Percentiles rank a stretch among this genome's conserved stretches.
These are phyloP conservation scores for Linanthus parryae DNA, from an alignment of 148 eudicot genomes.

Conservation along the genomic window DNA sequence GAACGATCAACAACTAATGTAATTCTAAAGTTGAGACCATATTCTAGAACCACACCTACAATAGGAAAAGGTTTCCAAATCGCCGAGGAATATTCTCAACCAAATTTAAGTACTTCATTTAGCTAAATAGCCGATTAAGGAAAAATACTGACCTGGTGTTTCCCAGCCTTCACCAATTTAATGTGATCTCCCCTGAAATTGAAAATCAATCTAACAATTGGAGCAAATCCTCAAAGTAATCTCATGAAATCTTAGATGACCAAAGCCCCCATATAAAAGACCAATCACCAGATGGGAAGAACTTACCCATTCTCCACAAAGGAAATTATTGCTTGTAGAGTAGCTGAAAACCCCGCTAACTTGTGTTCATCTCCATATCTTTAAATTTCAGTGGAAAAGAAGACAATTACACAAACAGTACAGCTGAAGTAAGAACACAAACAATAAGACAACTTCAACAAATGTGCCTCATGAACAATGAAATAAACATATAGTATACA, in stretches of 20 bases:
- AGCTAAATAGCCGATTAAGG: constrained; percentile 1
- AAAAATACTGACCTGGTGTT: constrained; percentile 67
- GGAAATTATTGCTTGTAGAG: constrained; percentile 94
- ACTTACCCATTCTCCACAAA: constrained; percentile 92
- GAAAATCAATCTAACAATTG: neutral
- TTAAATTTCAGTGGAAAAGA: constrained; percentile 12
- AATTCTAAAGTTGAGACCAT: neutral
- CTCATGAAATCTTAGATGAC: neutral
- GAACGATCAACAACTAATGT: too few relatives aligned
- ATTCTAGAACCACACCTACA: neutral
- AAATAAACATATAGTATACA: constrained; percentile 9
- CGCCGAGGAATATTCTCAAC: neutral
- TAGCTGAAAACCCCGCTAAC: constrained; percentile 96
- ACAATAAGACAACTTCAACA: neutral
- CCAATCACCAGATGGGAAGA: constrained; percentile 6
- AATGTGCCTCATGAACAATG: constrained; percentile 1
- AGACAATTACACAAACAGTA: neutral
- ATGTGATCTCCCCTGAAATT: constrained; percentile 79
- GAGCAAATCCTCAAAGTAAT: neutral
- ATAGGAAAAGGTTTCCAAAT: neutral
- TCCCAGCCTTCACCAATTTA: constrained; percentile 85
- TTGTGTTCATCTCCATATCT: constrained; percentile 96
- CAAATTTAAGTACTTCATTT: neutral
- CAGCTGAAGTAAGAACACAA: neutral
- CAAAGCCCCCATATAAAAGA: constrained; percentile 2